These are phyloP conservation scores for Echinochloa phyllopogon DNA, from an alignment of 176 grass and related monocot species.

Conservation along the genomic window DNA sequence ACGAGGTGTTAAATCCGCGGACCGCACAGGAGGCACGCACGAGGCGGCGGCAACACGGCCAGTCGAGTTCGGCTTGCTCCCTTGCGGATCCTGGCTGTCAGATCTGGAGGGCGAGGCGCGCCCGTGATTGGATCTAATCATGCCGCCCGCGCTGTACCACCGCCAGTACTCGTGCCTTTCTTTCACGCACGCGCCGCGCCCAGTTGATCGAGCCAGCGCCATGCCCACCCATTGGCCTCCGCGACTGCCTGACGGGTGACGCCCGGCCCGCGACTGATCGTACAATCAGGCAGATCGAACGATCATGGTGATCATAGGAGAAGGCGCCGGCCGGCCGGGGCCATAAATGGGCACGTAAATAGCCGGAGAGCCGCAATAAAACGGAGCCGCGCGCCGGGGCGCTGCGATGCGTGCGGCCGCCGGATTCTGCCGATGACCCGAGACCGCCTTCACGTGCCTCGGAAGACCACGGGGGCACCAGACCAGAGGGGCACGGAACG, in stretches of 20 bases:
- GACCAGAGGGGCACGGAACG: neutral
- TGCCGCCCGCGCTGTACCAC: neutral
- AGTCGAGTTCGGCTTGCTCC: constrained; percentile 9
- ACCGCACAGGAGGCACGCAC: neutral
- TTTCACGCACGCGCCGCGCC: neutral
- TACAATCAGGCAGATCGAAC: neutral
- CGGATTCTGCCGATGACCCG: neutral
- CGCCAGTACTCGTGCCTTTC: neutral
- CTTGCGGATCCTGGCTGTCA: constrained; percentile 28
- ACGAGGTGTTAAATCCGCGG: constrained; percentile 51
- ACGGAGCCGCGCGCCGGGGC: too few species aligned
- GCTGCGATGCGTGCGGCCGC: neutral
- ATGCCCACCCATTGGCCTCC: neutral
- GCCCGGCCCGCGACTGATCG: neutral
- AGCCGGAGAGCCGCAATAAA: neutral
- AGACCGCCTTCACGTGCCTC: constrained; percentile 32
- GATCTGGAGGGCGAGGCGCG: constrained; percentile 36
- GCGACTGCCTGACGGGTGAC: neutral
- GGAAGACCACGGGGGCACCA: neutral
- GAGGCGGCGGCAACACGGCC: too few species aligned
- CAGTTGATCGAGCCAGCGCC: neutral
- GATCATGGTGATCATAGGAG: neutral
- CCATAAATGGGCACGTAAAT: constrained; percentile 20
- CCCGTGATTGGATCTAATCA: constrained; percentile 44
- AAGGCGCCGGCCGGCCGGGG: neutral